These are phyloP conservation scores for Colletotrichum chlorophyti DNA, from an alignment of 2,329 filamentous ascomycete genomes.

Conservation along the genomic window DNA sequence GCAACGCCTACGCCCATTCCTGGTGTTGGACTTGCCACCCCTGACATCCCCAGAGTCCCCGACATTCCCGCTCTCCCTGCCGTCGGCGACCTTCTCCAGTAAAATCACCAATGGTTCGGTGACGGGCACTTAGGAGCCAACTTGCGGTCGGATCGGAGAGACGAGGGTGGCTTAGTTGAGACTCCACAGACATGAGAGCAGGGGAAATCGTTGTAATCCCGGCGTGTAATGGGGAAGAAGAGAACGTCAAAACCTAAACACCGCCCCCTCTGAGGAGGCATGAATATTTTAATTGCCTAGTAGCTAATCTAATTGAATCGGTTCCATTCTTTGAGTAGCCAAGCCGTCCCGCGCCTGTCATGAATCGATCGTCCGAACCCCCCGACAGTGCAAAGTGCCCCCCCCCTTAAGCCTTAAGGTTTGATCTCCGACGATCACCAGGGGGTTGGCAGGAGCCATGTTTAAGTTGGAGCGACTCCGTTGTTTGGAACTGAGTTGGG, in stretches of 20 bases:
- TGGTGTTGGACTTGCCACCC: too few species aligned
- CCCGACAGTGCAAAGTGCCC: not conserved
- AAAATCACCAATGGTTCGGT: too few species aligned
- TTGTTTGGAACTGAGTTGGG: constrained; percentile 1
- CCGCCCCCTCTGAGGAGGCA: constrained; percentile 11
- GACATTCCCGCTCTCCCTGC: too few species aligned
- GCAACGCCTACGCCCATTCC: too few species aligned
- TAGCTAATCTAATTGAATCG: not conserved
- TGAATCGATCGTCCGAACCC: constrained; percentile 13
- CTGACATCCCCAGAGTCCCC: too few species aligned
- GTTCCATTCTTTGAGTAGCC: not conserved
- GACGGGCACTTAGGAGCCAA: not conserved
- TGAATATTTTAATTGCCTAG: constrained; percentile 9
- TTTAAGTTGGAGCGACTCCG: not conserved
- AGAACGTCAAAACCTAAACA: not conserved
- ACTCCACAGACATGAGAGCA: not conserved
- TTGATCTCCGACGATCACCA: not conserved
- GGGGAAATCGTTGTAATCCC: not conserved
- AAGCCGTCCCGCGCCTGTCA: not conserved
- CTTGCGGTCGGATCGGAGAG: not conserved
- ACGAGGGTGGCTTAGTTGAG: not conserved
- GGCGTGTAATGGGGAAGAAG: not conserved
- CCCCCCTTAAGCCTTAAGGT: not conserved
- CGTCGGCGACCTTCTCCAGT: too few species aligned
- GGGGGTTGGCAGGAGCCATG: not conserved